phyloP scores from a whole-genome alignment of 495 filamentous ascomycete species.

The Talaromyces trachyspermus region DNA sequence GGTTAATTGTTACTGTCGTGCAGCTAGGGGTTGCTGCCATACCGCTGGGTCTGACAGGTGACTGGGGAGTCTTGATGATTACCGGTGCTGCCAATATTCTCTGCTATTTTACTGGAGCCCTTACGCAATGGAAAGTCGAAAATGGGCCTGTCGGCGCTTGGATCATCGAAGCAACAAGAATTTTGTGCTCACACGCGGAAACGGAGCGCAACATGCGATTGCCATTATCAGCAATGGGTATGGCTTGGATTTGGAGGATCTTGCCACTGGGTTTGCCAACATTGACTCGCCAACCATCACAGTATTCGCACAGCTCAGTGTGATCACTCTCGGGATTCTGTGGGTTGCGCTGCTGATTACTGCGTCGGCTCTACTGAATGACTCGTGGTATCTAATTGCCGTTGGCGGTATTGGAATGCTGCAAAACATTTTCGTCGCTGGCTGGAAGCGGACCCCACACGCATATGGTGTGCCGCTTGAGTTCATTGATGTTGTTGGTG shows the following conservation, averaged over 20 bases:
- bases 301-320: slow-evolving; percentile 11
- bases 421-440: slow-evolving; percentile 37
- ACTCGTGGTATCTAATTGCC: slow-evolving; percentile 38
- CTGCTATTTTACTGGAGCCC: slow-evolving; percentile 21
- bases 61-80: slow-evolving; percentile 41
- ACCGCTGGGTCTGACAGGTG: slow-evolving; percentile 28
- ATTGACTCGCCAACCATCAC: slow-evolving; percentile 11
- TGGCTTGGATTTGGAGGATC: slow-evolving; percentile 40
- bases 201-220: slow-evolving; percentile 38
- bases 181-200: slow-evolving; percentile 33
- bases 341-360: slow-evolving; percentile 36
- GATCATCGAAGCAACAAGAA: slow-evolving; percentile 14
- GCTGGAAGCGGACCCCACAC: slow-evolving; percentile 18
- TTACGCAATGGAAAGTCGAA: slow-evolving; percentile 45
- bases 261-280: slow-evolving; percentile 24
- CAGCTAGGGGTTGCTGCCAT: slow-evolving; percentile 43
- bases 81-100: slow-evolving; percentile 33
- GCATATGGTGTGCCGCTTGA: slow-evolving; percentile 24
- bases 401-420: slow-evolving; percentile 40
- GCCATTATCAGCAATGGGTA: slow-evolving; percentile 28
- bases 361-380: slow-evolving; percentile 20
- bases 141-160: slow-evolving; percentile 34
- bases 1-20: slow-evolving; percentile 24
- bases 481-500: slow-evolving; percentile 17
- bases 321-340: slow-evolving; percentile 19